Evolutionary conservation across 169 alveolate genomes (phyloP).

Genomic region (Plasmodium inui): DNA sequence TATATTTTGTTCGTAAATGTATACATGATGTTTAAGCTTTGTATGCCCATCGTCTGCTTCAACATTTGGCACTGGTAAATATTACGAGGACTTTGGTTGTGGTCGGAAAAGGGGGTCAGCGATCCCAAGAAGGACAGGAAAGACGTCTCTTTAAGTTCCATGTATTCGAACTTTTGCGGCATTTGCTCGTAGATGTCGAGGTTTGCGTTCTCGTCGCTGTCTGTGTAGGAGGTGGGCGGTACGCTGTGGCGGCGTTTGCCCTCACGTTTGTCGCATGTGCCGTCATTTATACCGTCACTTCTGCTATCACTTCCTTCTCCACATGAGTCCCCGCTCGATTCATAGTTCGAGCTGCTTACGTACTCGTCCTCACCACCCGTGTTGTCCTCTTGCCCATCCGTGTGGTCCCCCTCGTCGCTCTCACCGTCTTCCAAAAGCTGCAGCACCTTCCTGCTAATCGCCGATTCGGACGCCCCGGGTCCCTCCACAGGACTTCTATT

Average conservation of each 20-base stretch:
- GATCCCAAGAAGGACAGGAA: conserved; percentile 97
- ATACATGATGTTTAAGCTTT: conserved; percentile 95
- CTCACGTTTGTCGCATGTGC: neutral
- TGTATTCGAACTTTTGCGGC: conserved; percentile 93
- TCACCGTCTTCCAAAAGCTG: neutral
- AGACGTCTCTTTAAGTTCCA: conserved; percentile 96
- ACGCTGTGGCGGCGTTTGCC: neutral
- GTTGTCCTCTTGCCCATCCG: neutral
- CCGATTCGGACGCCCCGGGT: neutral
- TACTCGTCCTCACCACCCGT: neutral
- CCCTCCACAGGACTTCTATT: neutral
- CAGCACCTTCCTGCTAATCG: conserved; percentile 11
- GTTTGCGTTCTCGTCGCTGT: conserved; percentile 73
- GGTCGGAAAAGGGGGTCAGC: conserved; percentile 98
- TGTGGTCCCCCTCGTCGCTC: neutral
- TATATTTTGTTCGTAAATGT: conserved; percentile 97
- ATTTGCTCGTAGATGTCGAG: conserved; percentile 78
- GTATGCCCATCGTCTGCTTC: conserved; percentile 99
- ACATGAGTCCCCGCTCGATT: conserved; percentile 30
- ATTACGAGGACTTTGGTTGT: conserved; percentile 99
- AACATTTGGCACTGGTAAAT: conserved; percentile 99
- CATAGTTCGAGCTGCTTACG: conserved; percentile 40
- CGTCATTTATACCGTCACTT: neutral
- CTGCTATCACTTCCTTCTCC: neutral
- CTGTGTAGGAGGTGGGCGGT: conserved; percentile 36